Conservation (phyloP, 345 rosid genomes). For the Aegle marmelos region DNA sequence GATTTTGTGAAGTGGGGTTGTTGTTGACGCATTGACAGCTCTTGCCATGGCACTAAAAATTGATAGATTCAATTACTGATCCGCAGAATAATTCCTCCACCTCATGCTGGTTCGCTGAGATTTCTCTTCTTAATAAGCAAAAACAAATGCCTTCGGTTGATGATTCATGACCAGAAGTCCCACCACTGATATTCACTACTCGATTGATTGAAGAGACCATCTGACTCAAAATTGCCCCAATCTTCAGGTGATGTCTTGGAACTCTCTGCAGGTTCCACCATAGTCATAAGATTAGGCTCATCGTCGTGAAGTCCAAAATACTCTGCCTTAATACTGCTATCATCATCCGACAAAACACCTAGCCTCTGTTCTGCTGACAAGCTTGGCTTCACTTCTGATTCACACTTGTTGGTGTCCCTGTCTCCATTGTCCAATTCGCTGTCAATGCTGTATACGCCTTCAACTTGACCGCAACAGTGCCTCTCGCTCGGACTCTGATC, state of each 20-base stretch:
- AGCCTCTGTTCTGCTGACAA: conserved; percentile 29
- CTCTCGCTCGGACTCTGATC: conserved; percentile 12
- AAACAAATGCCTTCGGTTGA: neutral
- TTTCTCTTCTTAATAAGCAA: neutral
- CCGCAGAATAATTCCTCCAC: neutral
- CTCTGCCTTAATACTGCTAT: conserved; percentile 48
- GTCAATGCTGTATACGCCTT: conserved; percentile 26
- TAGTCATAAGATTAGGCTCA: conserved; percentile 45
- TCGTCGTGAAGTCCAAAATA: conserved; percentile 55
- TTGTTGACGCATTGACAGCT: neutral
- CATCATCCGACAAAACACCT: conserved; percentile 40
- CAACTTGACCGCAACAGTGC: conserved; percentile 23
- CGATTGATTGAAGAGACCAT: conserved; percentile 52
- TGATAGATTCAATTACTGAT: neutral
- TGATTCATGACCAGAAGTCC: conserved; percentile 64
- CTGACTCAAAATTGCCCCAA: conserved; percentile 62
- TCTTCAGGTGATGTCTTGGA: conserved; percentile 69
- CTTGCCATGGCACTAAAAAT: neutral
- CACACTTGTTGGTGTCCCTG: conserved; percentile 24
- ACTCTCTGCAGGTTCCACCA: conserved; percentile 59
- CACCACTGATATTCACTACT: conserved; percentile 58
- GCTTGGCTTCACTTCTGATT: conserved; percentile 35
- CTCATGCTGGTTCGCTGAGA: neutral
- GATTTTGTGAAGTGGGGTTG: neutral
- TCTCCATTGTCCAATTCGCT: conserved; percentile 50